Evolutionary conservation across 306 rosid species (phyloP).

Genomic region (Sophora flavescens): DNA sequence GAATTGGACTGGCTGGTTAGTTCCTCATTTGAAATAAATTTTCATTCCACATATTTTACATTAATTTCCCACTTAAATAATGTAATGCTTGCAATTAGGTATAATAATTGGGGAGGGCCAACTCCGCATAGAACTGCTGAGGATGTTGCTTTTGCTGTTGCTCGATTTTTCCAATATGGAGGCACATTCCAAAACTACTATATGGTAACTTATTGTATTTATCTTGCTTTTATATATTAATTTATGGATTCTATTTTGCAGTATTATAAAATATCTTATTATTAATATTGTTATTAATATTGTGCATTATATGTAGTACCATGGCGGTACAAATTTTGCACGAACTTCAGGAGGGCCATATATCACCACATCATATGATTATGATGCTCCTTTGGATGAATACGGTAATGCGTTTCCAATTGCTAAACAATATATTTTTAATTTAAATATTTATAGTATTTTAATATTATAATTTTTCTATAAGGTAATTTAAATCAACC

Average conservation of each 20-base stretch:
- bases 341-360: slow-evolving; percentile 52
- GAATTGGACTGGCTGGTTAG: slow-evolving; percentile 46
- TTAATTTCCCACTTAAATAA: background rate
- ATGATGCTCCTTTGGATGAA: slow-evolving; percentile 62
- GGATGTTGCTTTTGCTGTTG: slow-evolving; percentile 58
- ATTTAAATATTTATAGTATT: background rate
- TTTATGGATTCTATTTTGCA: background rate
- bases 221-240: background rate
- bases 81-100: slow-evolving; percentile 42
- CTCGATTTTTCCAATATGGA: slow-evolving; percentile 48
- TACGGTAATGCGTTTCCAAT: slow-evolving; percentile 41
- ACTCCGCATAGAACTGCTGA: slow-evolving; percentile 54
- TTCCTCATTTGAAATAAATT: background rate
- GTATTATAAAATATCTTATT: background rate
- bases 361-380: slow-evolving; percentile 57
- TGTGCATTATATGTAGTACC: slow-evolving; percentile 29
- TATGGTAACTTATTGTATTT: slow-evolving; percentile 41
- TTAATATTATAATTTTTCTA: background rate
- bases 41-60: background rate
- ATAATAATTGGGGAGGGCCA: slow-evolving; percentile 46
- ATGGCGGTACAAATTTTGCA: slow-evolving; percentile 60
- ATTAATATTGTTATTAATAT: background rate
- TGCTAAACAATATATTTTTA: background rate
- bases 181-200: slow-evolving; percentile 57
- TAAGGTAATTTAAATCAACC: slow-evolving; percentile 54